Evolutionary conservation across 805 yeast species (phyloP), one percentile per base, ranked within the genome.

Genomic region (Candida pseudofarinosa): DNA sequence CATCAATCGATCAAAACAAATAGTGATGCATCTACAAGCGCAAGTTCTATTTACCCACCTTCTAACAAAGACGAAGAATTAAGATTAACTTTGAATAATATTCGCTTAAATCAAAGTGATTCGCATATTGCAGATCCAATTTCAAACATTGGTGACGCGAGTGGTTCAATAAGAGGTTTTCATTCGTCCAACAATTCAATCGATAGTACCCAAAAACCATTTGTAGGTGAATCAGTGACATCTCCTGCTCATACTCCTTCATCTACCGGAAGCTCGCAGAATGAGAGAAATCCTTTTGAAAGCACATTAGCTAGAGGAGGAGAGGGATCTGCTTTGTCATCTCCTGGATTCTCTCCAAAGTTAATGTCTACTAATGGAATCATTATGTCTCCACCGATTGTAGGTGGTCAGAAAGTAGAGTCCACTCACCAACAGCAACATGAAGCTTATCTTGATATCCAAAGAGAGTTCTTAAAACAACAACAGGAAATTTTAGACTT

Each of bases 271-370:
- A 18, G 26, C 12, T 13, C 23, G 7, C 28, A 20, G 14, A 3
- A 55, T 7, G 67, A 60, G 23, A 54, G 43, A 16, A 69, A 69
- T 47, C 73, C 74, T 33, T 70, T 70, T 47, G 74, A 69, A 19
- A 53, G 53, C 15, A 48, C 56, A 2, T 63, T 66, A 36, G 40
- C 44, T 18, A 38, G 43, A 15, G 45, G 40, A 4, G 34, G 17
- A 6, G 34, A n/a, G 7, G 17, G 14, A 6, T 35, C 40, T 10
- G 41, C 50, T 15, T 18, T 38, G 10, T 39, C 45, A 4, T 46
- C 53, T 1, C 51, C 53, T 4, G 41, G 16, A 13, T 37, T 42
- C 10, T 45, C 56, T 5, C 47, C 50, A 12, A 44, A 37, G n/a
- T 33, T 19, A 15, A 26, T 37, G 8, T 15, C 23, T 8, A 15